These are phyloP conservation scores for Thuidium tamariscinum DNA, from an alignment of 225 moss, liverwort and hornwort species.

Conservation along the genomic window DNA sequence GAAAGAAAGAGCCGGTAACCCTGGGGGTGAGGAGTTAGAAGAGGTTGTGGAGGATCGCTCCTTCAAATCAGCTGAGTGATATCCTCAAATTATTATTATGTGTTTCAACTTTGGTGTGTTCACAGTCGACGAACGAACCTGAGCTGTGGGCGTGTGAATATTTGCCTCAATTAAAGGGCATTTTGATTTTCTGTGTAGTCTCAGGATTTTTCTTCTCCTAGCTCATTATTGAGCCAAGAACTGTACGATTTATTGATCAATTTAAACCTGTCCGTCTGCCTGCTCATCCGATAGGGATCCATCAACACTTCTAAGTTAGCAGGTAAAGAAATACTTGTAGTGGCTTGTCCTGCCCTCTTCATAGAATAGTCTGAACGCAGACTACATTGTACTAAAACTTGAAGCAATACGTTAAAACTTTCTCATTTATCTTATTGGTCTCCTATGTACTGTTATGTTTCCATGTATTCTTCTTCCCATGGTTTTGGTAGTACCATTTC, in stretches of 20 bases:
- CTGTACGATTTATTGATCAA: conserved; percentile 29
- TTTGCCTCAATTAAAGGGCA: conserved; percentile 15
- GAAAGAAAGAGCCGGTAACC: conserved; percentile 82
- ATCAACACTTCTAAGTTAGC: background rate
- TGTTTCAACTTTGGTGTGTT: conserved; percentile 15
- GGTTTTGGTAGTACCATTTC: background rate
- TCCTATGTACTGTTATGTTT: background rate
- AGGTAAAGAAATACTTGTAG: background rate
- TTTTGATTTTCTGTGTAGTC: conserved; percentile 2
- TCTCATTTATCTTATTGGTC: background rate
- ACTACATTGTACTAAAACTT: conserved; percentile 23
- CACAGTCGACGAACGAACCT: background rate
- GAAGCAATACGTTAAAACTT: background rate
- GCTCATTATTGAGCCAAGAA: conserved; percentile 17
- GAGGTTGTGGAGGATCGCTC: conserved; percentile 61
- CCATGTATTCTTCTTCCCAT: background rate
- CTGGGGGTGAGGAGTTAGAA: conserved; percentile 68
- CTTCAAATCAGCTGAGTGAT: conserved; percentile 36
- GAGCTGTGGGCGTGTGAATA: conserved; percentile 23
- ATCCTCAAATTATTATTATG: background rate
- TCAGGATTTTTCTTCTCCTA: background rate
- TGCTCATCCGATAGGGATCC: background rate
- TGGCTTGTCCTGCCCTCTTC: background rate
- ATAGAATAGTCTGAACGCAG: conserved; percentile 24
- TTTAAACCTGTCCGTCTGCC: background rate